Percentiles rank a stretch among this genome's conserved stretches.
phyloP scores from a whole-genome alignment of 805 yeast species.

The Ogataea siamensis region DNA sequence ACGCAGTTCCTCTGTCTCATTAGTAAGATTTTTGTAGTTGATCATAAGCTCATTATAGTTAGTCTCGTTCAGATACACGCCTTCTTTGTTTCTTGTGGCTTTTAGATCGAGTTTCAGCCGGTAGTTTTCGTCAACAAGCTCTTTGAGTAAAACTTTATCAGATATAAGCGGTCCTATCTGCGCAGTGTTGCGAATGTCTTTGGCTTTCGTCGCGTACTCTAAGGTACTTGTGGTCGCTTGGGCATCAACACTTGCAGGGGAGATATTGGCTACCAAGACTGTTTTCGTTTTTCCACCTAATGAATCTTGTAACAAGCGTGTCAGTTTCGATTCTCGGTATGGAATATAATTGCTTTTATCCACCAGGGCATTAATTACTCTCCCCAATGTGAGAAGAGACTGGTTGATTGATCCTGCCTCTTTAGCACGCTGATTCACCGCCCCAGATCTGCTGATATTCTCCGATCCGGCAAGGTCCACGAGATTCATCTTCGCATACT shows the following conservation, averaged over 20 bases:
- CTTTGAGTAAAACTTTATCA: constrained; percentile 44
- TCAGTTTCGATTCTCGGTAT: constrained; percentile 69
- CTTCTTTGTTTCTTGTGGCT: constrained; percentile 63
- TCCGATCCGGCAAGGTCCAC: constrained; percentile 97
- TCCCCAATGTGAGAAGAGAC: constrained; percentile 79
- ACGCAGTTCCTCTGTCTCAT: constrained; percentile 47
- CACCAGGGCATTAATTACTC: constrained; percentile 77
- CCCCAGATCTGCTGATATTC: constrained; percentile 84
- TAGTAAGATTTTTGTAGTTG: constrained; percentile 48
- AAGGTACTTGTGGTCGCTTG: constrained; percentile 54
- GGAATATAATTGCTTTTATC: constrained; percentile 73
- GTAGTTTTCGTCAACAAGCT: constrained; percentile 45
- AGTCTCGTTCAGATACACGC: constrained; percentile 59
- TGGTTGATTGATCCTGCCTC: constrained; percentile 95
- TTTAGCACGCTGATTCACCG: constrained; percentile 77
- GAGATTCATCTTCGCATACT: constrained; percentile 47
- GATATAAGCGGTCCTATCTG: constrained; percentile 45
- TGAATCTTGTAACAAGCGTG: constrained; percentile 72
- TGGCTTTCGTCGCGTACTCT: constrained; percentile 57
- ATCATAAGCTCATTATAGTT: constrained; percentile 53
- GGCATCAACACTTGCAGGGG: constrained; percentile 54
- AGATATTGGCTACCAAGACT: constrained; percentile 80
- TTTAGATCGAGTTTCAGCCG: constrained; percentile 49
- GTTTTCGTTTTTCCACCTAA: constrained; percentile 88
- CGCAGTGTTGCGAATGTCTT: constrained; percentile 50